Evolutionary conservation across 257 asterid species (phyloP).

Genomic region (Solanum pinnatisectum): DNA sequence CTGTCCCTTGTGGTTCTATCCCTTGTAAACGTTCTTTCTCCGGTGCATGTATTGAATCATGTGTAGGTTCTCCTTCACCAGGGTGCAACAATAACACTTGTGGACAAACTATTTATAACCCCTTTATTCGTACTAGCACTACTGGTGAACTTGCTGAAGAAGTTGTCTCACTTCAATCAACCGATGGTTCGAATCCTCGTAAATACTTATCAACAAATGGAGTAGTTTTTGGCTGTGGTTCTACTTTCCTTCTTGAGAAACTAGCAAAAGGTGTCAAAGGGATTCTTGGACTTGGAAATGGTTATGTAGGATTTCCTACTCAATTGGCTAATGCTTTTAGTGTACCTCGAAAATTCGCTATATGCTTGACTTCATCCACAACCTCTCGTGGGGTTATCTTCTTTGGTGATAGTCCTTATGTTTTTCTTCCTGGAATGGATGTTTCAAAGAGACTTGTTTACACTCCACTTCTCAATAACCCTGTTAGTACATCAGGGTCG

Average conservation of each 20-base stretch:
- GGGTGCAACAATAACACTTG: neutral
- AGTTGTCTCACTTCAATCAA: neutral
- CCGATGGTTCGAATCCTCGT: neutral
- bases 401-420: neutral
- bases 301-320: neutral
- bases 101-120: neutral
- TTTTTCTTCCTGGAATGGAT: neutral
- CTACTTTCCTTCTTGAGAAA: neutral
- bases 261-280: neutral
- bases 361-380: neutral
- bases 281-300: neutral
- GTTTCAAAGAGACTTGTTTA: neutral
- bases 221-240: neutral
- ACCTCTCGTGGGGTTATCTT: neutral
- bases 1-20: conserved; percentile 8
- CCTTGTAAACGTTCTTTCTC: conserved; percentile 12
- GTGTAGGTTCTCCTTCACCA: neutral
- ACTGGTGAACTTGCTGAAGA: neutral
- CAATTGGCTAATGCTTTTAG: neutral
- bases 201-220: neutral
- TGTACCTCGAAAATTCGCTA: neutral
- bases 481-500: conserved; percentile 15
- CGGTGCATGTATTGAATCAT: neutral
- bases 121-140: neutral
- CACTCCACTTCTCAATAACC: conserved; percentile 32